phyloP scores from a whole-genome alignment of 305 asterid genomes.

The Fraxinus albicans region DNA sequence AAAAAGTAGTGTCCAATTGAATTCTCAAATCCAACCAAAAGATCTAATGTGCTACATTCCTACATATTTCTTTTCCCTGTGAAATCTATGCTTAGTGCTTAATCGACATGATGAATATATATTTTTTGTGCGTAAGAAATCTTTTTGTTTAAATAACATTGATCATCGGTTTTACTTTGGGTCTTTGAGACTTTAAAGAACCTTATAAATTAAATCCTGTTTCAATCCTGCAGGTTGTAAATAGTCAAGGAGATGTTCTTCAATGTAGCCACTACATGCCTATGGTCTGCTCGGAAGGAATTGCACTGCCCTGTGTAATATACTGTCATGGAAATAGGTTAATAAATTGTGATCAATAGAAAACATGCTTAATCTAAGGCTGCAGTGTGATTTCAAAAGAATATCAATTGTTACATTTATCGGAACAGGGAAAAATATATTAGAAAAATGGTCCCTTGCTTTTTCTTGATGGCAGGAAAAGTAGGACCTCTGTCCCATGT shows the following conservation, averaged over 20 bases:
- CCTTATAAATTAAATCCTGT: slow-evolving; percentile 6
- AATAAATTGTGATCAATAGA: slow-evolving; percentile 15
- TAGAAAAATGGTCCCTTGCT: neutral
- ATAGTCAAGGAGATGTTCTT: slow-evolving; percentile 75
- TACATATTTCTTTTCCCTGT: neutral
- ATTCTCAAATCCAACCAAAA: neutral
- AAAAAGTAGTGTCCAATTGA: neutral
- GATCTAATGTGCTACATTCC: neutral
- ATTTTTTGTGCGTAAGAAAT: neutral
- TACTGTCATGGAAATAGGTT: slow-evolving; percentile 98
- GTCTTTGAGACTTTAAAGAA: neutral
- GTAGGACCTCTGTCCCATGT: neutral
- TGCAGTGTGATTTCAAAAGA: neutral
- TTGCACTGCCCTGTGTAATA: slow-evolving; percentile 63
- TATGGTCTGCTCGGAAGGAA: slow-evolving; percentile 59
- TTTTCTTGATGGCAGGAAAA: neutral
- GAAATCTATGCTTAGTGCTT: neutral
- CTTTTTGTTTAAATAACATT: neutral
- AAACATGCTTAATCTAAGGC: slow-evolving; percentile 1
- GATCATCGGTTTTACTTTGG: neutral
- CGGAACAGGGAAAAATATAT: neutral
- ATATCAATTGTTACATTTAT: neutral
- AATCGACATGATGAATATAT: neutral
- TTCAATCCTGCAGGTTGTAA: slow-evolving; percentile 56
- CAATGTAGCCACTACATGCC: slow-evolving; percentile 95